These are phyloP conservation scores for Alternaria longipes DNA, from an alignment of 2,329 filamentous ascomycete species.

Conservation along the genomic window DNA sequence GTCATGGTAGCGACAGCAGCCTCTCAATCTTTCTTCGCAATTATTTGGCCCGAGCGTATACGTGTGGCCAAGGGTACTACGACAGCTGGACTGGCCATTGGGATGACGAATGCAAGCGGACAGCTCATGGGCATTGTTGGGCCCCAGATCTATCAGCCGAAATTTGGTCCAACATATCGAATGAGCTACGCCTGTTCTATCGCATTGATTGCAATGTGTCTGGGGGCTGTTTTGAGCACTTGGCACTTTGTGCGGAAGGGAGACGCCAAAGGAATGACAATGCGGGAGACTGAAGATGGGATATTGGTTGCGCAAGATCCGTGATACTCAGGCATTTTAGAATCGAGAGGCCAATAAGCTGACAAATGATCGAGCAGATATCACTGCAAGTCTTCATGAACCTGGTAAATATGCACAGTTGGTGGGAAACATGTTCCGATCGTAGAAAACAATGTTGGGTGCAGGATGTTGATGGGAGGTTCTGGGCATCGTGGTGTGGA, in stretches of 20 bases:
- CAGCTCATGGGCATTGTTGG: conserved; percentile 48
- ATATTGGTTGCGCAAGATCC: background rate
- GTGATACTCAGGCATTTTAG: background rate
- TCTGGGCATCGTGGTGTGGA: background rate
- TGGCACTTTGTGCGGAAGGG: background rate
- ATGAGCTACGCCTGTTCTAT: conserved; percentile 52
- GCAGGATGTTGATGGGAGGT: background rate
- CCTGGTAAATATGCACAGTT: too few species aligned
- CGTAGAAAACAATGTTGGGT: background rate
- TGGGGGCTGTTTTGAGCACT: conserved; percentile 3
- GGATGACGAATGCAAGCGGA: conserved; percentile 46
- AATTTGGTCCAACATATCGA: conserved; percentile 52
- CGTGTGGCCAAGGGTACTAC: conserved; percentile 53
- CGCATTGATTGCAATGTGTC: conserved; percentile 37
- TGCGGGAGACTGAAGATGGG: background rate
- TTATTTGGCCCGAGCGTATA: conserved; percentile 55
- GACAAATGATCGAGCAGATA: background rate
- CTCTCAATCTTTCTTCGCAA: conserved; percentile 52
- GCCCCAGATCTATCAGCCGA: conserved; percentile 54
- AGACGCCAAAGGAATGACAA: background rate
- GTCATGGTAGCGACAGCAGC: conserved; percentile 54
- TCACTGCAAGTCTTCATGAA: background rate
- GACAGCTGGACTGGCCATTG: conserved; percentile 52
- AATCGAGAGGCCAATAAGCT: background rate
- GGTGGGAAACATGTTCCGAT: background rate